Base-by-base conservation (phyloP, 2,329 filamentous ascomycete genomes). In the Aspergillus puulaauensis region DNA sequence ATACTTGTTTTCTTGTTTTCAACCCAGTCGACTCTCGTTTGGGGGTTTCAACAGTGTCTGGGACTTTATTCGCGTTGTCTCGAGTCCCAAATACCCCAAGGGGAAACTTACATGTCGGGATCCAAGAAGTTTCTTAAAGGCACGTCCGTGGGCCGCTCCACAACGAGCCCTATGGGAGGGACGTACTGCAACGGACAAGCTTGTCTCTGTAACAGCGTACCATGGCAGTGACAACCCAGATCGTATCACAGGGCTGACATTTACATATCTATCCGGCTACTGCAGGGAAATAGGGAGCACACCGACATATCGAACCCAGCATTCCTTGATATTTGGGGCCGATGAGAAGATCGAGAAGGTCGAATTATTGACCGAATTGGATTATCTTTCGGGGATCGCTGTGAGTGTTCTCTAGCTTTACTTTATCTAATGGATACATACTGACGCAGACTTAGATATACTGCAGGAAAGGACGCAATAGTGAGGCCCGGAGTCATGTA, bases 11-110 rank as follows among this genome's bases (percentile, higher is more conserved):
- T 15, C 4, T 21, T 35, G 27, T 8, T 31, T 31, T 3, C 27
- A 31, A 3, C 11, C 6, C 31, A 57, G 58, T 57, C 49, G 8
- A 17, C 43, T 39, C 23, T 60, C 4, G 27, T 51, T 31, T 60
- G 58, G 54, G 54, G 50, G 17, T 15, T 60, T 57, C 12, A 54
- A 57, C 33, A 21, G 31, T 8, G 23, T 7, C 3, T 60, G 58
- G 58, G 54, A 54, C 24, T 52, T 54, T 23, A 37, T 45, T 3
- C 45, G 50, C 5, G 31, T 54, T 2, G 46, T 35, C 17, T 40
- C 15, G 15, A 43, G 23, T 2, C 33, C 31, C 21, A 59, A 41
- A 27, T 4, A 8, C 1, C 6, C 49, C 3, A 8, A 27, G 1
- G 6, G 4, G 3, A 27, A 27, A 12, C 6, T 54, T 12, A 8